These are phyloP conservation scores for Tubosaeta sp. DNA, from an alignment of 768 basidiomycete genomes.

Conservation along the genomic window DNA sequence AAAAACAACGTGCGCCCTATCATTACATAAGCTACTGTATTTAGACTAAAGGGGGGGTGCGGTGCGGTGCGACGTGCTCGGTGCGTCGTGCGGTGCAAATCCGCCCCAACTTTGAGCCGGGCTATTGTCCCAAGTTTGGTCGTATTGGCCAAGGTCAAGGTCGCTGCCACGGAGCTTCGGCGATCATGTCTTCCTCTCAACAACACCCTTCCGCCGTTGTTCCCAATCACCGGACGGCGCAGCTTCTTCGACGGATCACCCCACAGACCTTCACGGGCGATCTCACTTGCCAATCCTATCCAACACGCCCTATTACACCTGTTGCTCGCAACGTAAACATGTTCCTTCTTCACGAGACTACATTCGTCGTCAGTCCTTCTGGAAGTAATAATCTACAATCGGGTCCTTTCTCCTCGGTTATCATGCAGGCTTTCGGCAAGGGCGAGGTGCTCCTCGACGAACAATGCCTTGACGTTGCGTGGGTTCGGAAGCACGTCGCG, in stretches of 20 bases:
- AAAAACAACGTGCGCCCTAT: too few species aligned
- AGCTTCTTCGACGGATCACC: conserved; percentile 55
- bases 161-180: conserved; percentile 26
- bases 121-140: conserved; percentile 74
- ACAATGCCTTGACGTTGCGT: conserved; percentile 70
- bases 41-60: too few species aligned
- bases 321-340: conserved; percentile 58
- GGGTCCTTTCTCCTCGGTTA: conserved; percentile 64
- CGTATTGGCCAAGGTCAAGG: conserved; percentile 62
- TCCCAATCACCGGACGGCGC: conserved; percentile 11
- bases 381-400: conserved; percentile 73
- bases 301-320: conserved; percentile 58
- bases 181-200: conserved; percentile 30
- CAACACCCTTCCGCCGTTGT: conserved; percentile 27
- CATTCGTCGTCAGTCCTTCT: conserved; percentile 76
- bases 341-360: conserved; percentile 70
- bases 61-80: too few species aligned
- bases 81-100: too few species aligned
- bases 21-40: too few species aligned
- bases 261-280: conserved; percentile 69
- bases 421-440: conserved; percentile 51
- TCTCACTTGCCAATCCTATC: conserved; percentile 55
- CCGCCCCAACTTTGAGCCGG: too few species aligned
- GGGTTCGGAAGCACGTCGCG: conserved; percentile 65
- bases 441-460: conserved; percentile 80